Evolutionary conservation across 108 stramenopile genomes (phyloP).

Genomic region (Skeletonema potamos): DNA sequence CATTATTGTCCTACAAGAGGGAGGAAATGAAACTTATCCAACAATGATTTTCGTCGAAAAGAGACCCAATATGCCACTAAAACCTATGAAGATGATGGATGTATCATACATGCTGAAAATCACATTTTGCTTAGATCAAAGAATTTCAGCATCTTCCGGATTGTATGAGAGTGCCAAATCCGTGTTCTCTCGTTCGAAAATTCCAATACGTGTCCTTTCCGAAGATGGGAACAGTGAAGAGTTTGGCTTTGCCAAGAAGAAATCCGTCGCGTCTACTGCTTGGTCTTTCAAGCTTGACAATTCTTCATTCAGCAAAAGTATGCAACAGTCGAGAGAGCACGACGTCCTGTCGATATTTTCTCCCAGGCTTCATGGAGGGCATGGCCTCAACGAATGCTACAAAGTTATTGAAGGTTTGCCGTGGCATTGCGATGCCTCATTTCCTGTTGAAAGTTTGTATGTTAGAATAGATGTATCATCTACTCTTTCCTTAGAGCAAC

Average conservation of each 20-base stretch:
- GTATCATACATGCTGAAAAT: constrained; percentile 40
- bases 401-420: constrained; percentile 43
- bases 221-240: constrained; percentile 9
- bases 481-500: constrained; percentile 22
- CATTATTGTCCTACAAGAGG: constrained; percentile 18
- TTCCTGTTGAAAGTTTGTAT: constrained; percentile 43
- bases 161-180: constrained; percentile 26
- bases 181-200: constrained; percentile 30
- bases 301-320: background rate
- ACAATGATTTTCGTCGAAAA: constrained; percentile 32
- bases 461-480: constrained; percentile 56
- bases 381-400: constrained; percentile 53
- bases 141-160: constrained; percentile 1
- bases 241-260: constrained; percentile 3
- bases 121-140: constrained; percentile 29
- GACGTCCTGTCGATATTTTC: constrained; percentile 41
- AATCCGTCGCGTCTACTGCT: background rate
- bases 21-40: constrained; percentile 17
- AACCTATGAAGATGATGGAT: constrained; percentile 38
- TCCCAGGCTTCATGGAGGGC: constrained; percentile 47
- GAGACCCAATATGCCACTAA: constrained; percentile 18
- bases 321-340: background rate
- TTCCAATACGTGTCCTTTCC: constrained; percentile 11
- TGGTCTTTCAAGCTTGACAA: constrained; percentile 14
- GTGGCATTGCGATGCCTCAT: constrained; percentile 19